Evolutionary conservation across 2,329 filamentous ascomycete genomes (phyloP).

Genomic region (Claviceps citrina): DNA sequence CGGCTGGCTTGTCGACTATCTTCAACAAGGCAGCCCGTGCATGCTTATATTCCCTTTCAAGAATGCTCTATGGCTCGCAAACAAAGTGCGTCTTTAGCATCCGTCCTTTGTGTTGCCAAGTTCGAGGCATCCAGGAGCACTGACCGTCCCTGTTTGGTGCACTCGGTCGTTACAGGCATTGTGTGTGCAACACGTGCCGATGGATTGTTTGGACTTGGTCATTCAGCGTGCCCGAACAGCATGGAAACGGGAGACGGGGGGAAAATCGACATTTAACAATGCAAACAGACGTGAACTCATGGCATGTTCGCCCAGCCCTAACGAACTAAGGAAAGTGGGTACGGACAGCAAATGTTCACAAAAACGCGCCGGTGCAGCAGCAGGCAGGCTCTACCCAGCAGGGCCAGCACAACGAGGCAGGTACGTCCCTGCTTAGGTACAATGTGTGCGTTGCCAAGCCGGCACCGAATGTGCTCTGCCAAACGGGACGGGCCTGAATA

Average conservation of each 20-base stretch:
- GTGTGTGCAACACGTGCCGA: slow-evolving; percentile 2
- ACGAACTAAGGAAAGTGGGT: neutral
- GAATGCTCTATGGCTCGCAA: neutral
- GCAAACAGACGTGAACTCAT: neutral
- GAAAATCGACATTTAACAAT: neutral
- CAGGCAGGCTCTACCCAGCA: no score
- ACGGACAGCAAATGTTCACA: neutral
- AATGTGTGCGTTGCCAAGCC: no score
- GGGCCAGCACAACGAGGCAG: no score
- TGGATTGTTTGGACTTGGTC: neutral
- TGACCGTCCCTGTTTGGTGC: slow-evolving; percentile 1
- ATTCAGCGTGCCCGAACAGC: neutral
- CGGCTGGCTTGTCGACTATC: neutral
- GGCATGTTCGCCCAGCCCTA: neutral
- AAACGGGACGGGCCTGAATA: neutral
- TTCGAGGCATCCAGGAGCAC: slow-evolving; percentile 4
- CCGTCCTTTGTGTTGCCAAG: slow-evolving; percentile 2
- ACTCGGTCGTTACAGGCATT: neutral
- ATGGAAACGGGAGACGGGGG: neutral
- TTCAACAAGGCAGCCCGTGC: neutral
- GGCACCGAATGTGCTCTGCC: neutral
- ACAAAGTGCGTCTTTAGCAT: neutral
- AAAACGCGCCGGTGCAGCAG: no score
- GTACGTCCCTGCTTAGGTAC: no score
- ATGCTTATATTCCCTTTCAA: neutral